phyloP scores from a whole-genome alignment of 2,329 filamentous ascomycete genomes.

The Davidsoniella virescens region DNA sequence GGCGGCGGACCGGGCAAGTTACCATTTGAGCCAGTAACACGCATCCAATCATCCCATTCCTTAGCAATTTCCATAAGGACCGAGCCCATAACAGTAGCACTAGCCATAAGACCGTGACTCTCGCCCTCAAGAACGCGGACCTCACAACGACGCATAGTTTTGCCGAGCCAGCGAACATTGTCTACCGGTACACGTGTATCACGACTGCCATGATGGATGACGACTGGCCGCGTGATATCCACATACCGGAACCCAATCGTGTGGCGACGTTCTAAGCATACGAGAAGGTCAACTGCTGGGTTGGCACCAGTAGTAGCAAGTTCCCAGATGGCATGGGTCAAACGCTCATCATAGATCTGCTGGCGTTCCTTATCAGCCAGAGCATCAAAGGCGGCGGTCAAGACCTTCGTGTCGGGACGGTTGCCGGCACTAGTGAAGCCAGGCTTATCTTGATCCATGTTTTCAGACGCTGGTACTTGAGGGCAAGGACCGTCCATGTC shows the following conservation, averaged over 20 bases:
- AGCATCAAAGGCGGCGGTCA: constrained; percentile 41
- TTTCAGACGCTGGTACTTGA: constrained; percentile 24
- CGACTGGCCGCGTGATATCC: constrained; percentile 77
- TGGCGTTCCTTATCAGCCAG: constrained; percentile 57
- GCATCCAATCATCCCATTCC: constrained; percentile 84
- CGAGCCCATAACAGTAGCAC: constrained; percentile 77
- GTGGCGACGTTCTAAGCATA: constrained; percentile 80
- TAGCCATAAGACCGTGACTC: constrained; percentile 92
- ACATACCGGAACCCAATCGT: constrained; percentile 94
- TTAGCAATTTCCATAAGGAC: constrained; percentile 88
- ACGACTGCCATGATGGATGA: constrained; percentile 85
- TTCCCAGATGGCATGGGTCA: constrained; percentile 91
- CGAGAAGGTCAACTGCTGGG: constrained; percentile 79
- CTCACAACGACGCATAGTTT: constrained; percentile 85
- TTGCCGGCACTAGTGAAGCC: constrained; percentile 16
- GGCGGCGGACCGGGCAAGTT: too few relatives aligned
- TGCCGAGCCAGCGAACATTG: constrained; percentile 87
- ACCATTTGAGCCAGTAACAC: constrained; percentile 29
- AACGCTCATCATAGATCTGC: constrained; percentile 60
- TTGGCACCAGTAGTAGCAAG: constrained; percentile 82
- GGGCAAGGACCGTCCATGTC: constrained; percentile 15
- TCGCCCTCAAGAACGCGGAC: constrained; percentile 81
- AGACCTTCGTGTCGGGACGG: constrained; percentile 18
- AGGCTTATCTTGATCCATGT: constrained; percentile 32
- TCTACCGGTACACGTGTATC: constrained; percentile 88